These are phyloP conservation scores for Miscanthus lutarioriparius DNA, from an alignment of 176 grass and related monocot genomes.

Conservation along the genomic window DNA sequence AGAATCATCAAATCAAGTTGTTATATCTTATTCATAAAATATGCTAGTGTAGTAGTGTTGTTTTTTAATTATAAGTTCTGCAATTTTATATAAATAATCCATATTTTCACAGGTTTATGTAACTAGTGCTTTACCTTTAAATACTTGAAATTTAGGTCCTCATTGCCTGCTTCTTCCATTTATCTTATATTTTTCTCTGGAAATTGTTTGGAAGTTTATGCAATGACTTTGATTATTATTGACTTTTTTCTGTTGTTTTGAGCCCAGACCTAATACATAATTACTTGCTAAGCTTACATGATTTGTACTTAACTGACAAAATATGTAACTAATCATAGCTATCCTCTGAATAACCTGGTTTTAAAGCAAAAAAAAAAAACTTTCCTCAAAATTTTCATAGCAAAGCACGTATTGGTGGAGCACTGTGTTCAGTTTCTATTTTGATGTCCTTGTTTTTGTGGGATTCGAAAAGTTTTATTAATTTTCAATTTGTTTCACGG, in stretches of 20 bases:
- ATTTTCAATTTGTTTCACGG: neutral
- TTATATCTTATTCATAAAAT: neutral
- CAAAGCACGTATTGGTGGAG: neutral
- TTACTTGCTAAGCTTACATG: neutral
- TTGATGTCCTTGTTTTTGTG: neutral
- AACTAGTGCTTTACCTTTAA: neutral
- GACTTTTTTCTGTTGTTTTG: neutral
- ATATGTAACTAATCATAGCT: neutral
- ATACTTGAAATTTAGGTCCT: neutral
- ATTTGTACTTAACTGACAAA: neutral
- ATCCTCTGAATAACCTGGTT: neutral
- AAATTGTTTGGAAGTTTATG: neutral
- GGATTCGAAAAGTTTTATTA: neutral
- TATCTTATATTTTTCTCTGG: neutral
- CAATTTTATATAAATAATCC: slow-evolving; percentile 1
- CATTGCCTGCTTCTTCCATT: neutral
- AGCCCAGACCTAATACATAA: neutral
- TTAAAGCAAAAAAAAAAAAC: neutral
- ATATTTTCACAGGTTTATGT: neutral
- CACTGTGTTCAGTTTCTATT: neutral
- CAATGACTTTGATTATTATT: neutral
- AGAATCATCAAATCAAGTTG: slow-evolving; percentile 3
- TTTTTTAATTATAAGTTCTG: neutral
- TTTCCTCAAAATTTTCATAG: neutral
- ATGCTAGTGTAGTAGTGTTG: neutral